Evolutionary conservation across 78 protist genomes (phyloP).

Genomic region (Cavenderia fasciculata): DNA sequence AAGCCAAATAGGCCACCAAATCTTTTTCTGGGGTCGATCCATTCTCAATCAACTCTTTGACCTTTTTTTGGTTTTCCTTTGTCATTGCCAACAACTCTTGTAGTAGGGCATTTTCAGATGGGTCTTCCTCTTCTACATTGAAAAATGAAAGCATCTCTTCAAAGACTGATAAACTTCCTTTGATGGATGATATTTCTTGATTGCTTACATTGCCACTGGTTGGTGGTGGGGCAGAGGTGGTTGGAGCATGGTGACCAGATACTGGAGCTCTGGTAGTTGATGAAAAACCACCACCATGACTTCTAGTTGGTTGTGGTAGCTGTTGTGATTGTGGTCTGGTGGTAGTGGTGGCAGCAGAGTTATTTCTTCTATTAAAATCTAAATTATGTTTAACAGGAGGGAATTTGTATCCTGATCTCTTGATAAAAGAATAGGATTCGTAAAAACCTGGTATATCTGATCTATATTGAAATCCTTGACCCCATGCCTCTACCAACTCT

Average conservation of each 20-base stretch:
- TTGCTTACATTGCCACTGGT: background rate
- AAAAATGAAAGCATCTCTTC: slow-evolving; percentile 56
- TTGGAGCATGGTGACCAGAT: too few relatives aligned
- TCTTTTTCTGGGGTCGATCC: slow-evolving; percentile 42
- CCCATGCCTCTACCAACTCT: slow-evolving; percentile 59
- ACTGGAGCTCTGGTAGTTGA: slow-evolving; percentile 1
- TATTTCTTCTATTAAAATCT: slow-evolving; percentile 8
- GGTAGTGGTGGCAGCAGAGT: slow-evolving; percentile 13
- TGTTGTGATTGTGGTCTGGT: background rate
- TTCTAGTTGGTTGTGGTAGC: background rate
- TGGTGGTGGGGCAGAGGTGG: background rate
- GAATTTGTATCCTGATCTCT: slow-evolving; percentile 57
- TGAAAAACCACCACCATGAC: background rate
- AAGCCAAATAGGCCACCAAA: background rate
- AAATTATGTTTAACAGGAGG: slow-evolving; percentile 55
- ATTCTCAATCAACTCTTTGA: slow-evolving; percentile 33
- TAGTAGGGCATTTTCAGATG: slow-evolving; percentile 29
- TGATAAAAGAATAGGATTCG: slow-evolving; percentile 47
- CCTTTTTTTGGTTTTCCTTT: slow-evolving; percentile 34
- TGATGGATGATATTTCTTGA: slow-evolving; percentile 58
- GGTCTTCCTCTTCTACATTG: slow-evolving; percentile 67
- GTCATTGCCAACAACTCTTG: slow-evolving; percentile 32
- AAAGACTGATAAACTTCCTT: slow-evolving; percentile 47
- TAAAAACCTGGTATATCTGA: slow-evolving; percentile 56
- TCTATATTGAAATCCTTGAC: slow-evolving; percentile 47